Conservation (phyloP, 2,329 filamentous ascomycete genomes). For the Paraconiothyrium brasiliense region DNA sequence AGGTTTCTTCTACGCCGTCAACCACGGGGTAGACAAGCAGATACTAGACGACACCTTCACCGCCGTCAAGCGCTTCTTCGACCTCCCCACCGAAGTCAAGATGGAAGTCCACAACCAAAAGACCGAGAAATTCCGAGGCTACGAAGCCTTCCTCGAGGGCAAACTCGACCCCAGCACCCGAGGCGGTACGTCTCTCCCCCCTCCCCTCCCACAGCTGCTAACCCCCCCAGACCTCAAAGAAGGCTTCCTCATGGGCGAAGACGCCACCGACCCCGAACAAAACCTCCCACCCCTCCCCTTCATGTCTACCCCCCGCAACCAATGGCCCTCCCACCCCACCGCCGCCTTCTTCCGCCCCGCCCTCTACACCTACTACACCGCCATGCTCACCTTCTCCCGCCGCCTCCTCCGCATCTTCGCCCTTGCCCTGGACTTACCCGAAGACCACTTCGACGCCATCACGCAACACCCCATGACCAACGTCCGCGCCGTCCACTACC, state of each 20-base stretch:
- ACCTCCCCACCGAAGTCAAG: conserved; percentile 41
- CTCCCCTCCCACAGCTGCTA: background rate
- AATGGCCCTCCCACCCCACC: conserved; percentile 41
- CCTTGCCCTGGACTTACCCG: conserved; percentile 52
- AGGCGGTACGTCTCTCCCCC: conserved; percentile 32
- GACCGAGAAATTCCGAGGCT: conserved; percentile 44
- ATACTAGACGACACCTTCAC: conserved; percentile 41
- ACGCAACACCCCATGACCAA: conserved; percentile 55
- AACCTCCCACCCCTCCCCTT: conserved; percentile 26
- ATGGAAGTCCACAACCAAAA: conserved; percentile 50
- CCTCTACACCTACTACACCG: conserved; percentile 43
- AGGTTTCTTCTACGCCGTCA: conserved; percentile 47
- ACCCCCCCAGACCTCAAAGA: conserved; percentile 41
- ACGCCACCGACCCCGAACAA: conserved; percentile 45
- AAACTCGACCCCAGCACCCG: conserved; percentile 47
- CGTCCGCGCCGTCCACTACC: conserved; percentile 53
- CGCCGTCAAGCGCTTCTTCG: conserved; percentile 43
- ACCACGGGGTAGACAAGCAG: conserved; percentile 40
- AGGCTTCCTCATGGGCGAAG: conserved; percentile 49
- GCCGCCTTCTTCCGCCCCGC: conserved; percentile 42
- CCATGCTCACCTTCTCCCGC: conserved; percentile 42
- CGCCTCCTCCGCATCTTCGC: conserved; percentile 49
- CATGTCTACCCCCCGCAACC: conserved; percentile 36
- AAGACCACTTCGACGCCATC: conserved; percentile 50
- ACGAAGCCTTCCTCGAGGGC: conserved; percentile 49